A percentile compares a stretch with the other conserved stretches of the same genome.
Evolutionary conservation across 2,329 filamentous ascomycete species (phyloP).

Genomic region (Diplodia seriata): DNA sequence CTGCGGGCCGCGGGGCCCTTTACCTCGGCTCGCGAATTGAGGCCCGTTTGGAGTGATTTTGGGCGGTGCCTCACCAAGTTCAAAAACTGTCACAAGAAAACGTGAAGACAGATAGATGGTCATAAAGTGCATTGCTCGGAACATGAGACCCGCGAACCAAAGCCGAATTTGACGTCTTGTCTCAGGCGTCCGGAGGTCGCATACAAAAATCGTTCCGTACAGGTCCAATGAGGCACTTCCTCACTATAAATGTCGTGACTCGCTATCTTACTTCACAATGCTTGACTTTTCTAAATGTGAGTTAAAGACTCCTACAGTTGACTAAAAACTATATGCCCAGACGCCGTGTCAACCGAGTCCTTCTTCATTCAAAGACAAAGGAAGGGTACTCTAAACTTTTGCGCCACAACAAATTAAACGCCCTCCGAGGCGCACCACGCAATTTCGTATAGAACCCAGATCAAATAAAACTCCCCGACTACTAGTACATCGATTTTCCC

Average conservation of each 20-base stretch:
- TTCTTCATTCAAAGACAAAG: neutral
- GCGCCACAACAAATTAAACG: neutral
- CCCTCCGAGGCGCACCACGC: neutral
- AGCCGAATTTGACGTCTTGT: neutral
- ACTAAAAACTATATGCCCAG: neutral
- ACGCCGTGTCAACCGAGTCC: neutral
- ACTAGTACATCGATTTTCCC: neutral
- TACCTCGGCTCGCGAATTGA: constrained; percentile 12
- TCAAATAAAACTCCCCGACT: neutral
- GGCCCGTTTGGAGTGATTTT: neutral
- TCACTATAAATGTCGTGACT: no score
- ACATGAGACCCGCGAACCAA: no score
- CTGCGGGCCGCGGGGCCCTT: neutral
- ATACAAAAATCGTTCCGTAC: neutral
- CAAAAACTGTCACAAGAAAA: no score
- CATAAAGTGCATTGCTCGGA: neutral
- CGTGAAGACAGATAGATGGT: neutral
- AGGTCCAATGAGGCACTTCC: neutral
- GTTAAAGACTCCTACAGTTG: neutral
- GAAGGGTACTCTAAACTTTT: neutral
- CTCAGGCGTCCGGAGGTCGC: neutral
- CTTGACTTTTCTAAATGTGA: neutral
- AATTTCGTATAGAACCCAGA: neutral
- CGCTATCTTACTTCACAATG: no score
- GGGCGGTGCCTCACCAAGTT: neutral